These are phyloP conservation scores for Rhizopogon salebrosus DNA, from an alignment of 768 basidiomycete genomes.

Conservation along the genomic window DNA sequence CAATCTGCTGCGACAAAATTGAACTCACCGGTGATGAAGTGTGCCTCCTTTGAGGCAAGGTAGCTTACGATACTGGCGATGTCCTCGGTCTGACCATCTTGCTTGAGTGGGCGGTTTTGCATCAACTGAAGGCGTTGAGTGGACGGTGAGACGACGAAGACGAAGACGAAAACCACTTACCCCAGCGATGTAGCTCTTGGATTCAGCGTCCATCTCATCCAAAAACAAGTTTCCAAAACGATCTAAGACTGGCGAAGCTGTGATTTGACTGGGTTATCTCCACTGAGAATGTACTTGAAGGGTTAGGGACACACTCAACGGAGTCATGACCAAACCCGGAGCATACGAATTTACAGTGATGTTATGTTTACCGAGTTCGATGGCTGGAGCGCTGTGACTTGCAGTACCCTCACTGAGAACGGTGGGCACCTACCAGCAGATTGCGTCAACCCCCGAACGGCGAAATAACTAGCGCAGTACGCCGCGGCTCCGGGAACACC, in stretches of 20 bases:
- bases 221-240: too few species aligned
- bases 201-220: too few species aligned
- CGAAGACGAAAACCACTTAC: too few species aligned
- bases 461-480: slow-evolving; percentile 27
- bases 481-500: too few species aligned
- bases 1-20: background rate
- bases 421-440: too few species aligned
- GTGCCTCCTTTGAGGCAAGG: slow-evolving; percentile 8
- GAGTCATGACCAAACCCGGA: slow-evolving; percentile 24
- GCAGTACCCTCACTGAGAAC: too few species aligned
- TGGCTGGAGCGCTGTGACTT: background rate
- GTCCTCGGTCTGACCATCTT: slow-evolving; percentile 5
- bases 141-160: too few species aligned
- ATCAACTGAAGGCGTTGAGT: background rate
- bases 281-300: too few species aligned
- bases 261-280: too few species aligned
- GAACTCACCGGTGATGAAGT: slow-evolving; percentile 10
- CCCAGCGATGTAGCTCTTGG: too few species aligned
- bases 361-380: slow-evolving; percentile 20
- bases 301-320: too few species aligned
- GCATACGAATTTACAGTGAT: slow-evolving; percentile 30
- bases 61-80: slow-evolving; percentile 9
- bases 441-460: slow-evolving; percentile 20
- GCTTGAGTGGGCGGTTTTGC: background rate
- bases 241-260: too few species aligned